Conservation (phyloP, 192 early-diverging fungal species). For the Podila clonocystis region DNA sequence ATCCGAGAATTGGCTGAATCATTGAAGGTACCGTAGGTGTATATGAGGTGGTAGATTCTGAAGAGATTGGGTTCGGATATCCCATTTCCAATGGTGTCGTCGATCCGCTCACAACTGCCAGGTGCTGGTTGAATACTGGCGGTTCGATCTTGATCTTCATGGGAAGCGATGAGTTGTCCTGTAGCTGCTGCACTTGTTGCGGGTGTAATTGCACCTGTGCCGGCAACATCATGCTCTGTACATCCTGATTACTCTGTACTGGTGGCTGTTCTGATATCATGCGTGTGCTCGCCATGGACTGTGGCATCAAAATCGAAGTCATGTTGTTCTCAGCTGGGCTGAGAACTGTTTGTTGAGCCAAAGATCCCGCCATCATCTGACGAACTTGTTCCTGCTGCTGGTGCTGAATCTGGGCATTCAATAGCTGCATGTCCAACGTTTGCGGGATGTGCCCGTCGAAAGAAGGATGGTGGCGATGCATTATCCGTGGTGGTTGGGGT, state of each 20-base stretch:
- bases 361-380: slow-evolving; percentile 24
- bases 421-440: slow-evolving; percentile 26
- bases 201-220: slow-evolving; percentile 10
- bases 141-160: slow-evolving; percentile 6
- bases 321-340: slow-evolving; percentile 18
- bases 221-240: background rate
- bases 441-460: slow-evolving; percentile 24
- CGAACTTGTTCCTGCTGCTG: slow-evolving; percentile 22
- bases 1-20: slow-evolving; percentile 8
- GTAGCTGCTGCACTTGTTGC: slow-evolving; percentile 11
- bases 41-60: slow-evolving; percentile 18
- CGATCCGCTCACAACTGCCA: background rate
- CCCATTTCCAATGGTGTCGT: slow-evolving; percentile 19
- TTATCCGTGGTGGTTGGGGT: slow-evolving; percentile 9
- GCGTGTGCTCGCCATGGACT: background rate
- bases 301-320: slow-evolving; percentile 17
- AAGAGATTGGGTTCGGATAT: slow-evolving; percentile 15
- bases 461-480: slow-evolving; percentile 41
- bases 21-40: slow-evolving; percentile 46
- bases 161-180: background rate
- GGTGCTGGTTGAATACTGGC: background rate
- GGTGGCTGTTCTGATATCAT: slow-evolving; percentile 3
- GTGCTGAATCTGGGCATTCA: slow-evolving; percentile 36
- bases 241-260: background rate
- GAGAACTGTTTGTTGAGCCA: slow-evolving; percentile 13